These are phyloP conservation scores for Balansia obtecta DNA, from an alignment of 2,329 filamentous ascomycete genomes.

Conservation along the genomic window DNA sequence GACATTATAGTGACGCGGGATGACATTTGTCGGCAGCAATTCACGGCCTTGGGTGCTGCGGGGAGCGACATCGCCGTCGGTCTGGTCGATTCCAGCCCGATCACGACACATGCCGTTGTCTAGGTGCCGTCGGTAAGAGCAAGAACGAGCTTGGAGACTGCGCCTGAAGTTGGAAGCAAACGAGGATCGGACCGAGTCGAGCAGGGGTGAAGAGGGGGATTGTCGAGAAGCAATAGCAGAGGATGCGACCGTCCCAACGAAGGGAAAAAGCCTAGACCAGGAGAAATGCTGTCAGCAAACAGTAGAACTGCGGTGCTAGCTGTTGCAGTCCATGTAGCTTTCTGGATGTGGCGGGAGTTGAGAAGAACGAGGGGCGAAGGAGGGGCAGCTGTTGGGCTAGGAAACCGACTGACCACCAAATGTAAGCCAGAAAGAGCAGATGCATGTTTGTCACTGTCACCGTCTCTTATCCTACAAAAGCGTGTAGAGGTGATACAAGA, in stretches of 20 bases:
- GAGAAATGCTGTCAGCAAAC: constrained; percentile 1
- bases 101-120: constrained; percentile 54
- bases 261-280: not conserved
- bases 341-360: not conserved
- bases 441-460: too few relatives aligned
- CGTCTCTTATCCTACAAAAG: too few relatives aligned
- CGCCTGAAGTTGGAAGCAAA: not conserved
- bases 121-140: constrained; percentile 56
- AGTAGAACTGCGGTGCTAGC: constrained; percentile 4
- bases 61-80: constrained; percentile 17
- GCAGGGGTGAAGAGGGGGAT: not conserved
- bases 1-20: constrained; percentile 83
- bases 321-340: constrained; percentile 1
- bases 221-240: constrained; percentile 1
- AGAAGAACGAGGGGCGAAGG: not conserved
- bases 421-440: too few relatives aligned
- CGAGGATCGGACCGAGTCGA: not conserved
- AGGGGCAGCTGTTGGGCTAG: not conserved
- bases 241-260: constrained; percentile 2
- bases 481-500: too few relatives aligned
- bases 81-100: constrained; percentile 21
- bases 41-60: constrained; percentile 40
- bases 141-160: constrained; percentile 36
- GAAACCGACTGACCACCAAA: too few relatives aligned
- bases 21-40: constrained; percentile 82